Conservation (phyloP, 1,139 yeast species). For the Magnusiomyces magnusii region DNA sequence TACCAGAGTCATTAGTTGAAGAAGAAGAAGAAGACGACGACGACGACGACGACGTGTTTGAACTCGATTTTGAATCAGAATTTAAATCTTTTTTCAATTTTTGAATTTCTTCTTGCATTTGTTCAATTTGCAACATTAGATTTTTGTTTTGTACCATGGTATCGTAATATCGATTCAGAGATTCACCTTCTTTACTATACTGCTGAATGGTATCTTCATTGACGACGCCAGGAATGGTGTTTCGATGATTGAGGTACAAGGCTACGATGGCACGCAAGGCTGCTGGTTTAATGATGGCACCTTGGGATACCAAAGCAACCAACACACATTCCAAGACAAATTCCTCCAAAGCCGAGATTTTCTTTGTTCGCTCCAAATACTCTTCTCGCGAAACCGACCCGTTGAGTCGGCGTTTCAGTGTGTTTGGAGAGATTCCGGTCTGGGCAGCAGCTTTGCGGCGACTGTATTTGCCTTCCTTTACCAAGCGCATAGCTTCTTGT, state of each 20-base stretch:
- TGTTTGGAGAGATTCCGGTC: conserved; percentile 16
- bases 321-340: conserved; percentile 15
- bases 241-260: conserved; percentile 9
- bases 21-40: neutral
- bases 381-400: conserved; percentile 17
- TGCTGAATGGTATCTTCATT: neutral
- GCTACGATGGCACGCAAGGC: conserved; percentile 15
- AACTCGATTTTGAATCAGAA: neutral
- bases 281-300: conserved; percentile 16
- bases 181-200: neutral
- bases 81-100: neutral
- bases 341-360: conserved; percentile 16
- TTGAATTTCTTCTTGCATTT: neutral
- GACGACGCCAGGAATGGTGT: neutral
- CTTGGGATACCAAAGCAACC: conserved; percentile 15
- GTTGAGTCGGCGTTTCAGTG: conserved; percentile 16
- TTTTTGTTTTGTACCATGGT: conserved; percentile 12
- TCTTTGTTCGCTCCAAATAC: conserved; percentile 16
- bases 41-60: too few species aligned
- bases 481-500: conserved; percentile 17
- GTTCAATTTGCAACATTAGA: conserved; percentile 9
- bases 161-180: neutral
- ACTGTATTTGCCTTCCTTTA: conserved; percentile 13
- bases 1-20: neutral
- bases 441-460: conserved; percentile 17